phyloP scores from a whole-genome alignment of 371 early-diverging fungal species.

The Dinochytrium kinnereticum region DNA sequence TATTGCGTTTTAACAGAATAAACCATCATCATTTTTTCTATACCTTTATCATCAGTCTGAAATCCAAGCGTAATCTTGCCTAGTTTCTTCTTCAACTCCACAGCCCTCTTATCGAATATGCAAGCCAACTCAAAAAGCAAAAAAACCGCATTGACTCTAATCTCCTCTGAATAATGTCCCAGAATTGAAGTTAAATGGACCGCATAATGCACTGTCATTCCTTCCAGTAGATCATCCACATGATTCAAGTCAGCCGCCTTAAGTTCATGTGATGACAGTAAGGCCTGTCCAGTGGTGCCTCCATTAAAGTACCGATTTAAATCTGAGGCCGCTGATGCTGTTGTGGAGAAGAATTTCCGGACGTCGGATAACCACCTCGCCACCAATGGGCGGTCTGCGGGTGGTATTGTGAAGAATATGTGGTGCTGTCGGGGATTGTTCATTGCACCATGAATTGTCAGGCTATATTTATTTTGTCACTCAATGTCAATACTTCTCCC shows the following conservation, averaged over 20 bases:
- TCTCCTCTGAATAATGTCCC: conserved; percentile 41
- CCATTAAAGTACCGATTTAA: conserved; percentile 2
- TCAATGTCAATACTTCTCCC: background rate
- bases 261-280: background rate
- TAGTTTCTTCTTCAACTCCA: conserved; percentile 30
- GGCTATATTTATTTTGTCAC: background rate
- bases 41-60: conserved; percentile 50
- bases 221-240: conserved; percentile 46
- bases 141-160: conserved; percentile 40
- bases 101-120: conserved; percentile 37
- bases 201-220: conserved; percentile 44
- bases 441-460: conserved; percentile 8
- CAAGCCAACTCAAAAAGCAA: conserved; percentile 45
- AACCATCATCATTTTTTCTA: background rate
- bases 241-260: background rate
- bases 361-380: conserved; percentile 43
- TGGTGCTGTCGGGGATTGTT: background rate
- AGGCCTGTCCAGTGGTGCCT: conserved; percentile 10
- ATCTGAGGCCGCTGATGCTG: conserved; percentile 20
- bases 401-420: conserved; percentile 32
- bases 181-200: conserved; percentile 52
- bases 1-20: background rate
- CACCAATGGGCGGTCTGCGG: conserved; percentile 34
- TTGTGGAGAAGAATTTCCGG: conserved; percentile 41
- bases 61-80: conserved; percentile 39